phyloP scores from a whole-genome alignment of 768 basidiomycete species.

The Boletus barrowsii region DNA sequence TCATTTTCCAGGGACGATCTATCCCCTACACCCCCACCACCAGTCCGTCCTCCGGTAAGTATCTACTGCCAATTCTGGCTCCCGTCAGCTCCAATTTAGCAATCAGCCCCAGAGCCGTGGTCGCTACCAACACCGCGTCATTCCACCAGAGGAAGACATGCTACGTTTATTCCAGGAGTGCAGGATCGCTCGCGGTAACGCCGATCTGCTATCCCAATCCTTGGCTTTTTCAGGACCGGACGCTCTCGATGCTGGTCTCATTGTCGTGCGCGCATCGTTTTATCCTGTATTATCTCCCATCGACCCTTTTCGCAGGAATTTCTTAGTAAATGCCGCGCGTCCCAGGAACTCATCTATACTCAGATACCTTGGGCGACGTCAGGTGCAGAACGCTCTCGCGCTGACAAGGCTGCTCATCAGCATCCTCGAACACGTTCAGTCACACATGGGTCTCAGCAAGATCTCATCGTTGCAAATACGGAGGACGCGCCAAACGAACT shows the following conservation, averaged over 20 bases:
- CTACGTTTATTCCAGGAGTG: conserved; percentile 82
- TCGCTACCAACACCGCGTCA: conserved; percentile 35
- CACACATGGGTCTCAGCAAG: conserved; percentile 20
- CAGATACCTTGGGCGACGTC: conserved; percentile 92
- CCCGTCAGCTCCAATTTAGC: neutral
- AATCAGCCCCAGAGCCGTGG: conserved; percentile 14
- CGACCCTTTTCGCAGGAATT: conserved; percentile 62
- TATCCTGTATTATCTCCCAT: neutral
- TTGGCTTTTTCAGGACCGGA: conserved; percentile 68
- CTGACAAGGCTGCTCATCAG: conserved; percentile 20
- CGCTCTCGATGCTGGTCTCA: conserved; percentile 70
- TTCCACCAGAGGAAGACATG: conserved; percentile 84
- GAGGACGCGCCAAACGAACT: conserved; percentile 39
- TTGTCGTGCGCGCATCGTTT: conserved; percentile 48
- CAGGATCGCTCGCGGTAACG: conserved; percentile 79
- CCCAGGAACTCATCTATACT: conserved; percentile 80
- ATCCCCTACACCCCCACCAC: conserved; percentile 21
- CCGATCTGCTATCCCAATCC: conserved; percentile 67
- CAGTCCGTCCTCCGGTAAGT: conserved; percentile 26
- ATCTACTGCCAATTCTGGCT: neutral
- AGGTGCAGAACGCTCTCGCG: conserved; percentile 69
- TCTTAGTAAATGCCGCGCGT: conserved; percentile 69
- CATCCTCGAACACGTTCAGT: conserved; percentile 17
- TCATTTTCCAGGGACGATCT: conserved; percentile 29
- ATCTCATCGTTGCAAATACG: conserved; percentile 21